Conservation (phyloP, 345 rosid species). For the Arabis alpina region DNA sequence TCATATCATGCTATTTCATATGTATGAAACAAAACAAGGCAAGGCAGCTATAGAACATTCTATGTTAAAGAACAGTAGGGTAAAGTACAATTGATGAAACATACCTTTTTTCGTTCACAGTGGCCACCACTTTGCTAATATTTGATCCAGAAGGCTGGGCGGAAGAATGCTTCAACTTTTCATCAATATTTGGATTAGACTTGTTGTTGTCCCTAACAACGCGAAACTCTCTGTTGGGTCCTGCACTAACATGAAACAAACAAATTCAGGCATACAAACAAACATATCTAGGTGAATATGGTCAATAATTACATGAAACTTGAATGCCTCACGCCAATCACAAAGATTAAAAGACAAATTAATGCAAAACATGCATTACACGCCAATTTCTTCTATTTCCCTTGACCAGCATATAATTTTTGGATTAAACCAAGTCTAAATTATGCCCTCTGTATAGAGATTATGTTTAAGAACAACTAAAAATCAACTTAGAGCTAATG, state of each 20-base stretch:
- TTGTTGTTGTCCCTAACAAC: constrained; percentile 84
- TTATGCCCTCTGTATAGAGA: not conserved
- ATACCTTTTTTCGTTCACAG: constrained; percentile 58
- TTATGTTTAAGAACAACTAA: not conserved
- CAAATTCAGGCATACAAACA: constrained; percentile 8
- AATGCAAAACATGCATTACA: constrained; percentile 2
- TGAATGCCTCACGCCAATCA: not conserved
- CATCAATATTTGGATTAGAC: constrained; percentile 49
- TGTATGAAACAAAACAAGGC: constrained; percentile 4
- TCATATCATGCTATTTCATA: constrained; percentile 1
- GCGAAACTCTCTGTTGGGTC: constrained; percentile 53
- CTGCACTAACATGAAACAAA: constrained; percentile 36
- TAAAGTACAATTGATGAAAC: not conserved
- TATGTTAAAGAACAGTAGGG: not conserved
- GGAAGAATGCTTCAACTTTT: constrained; percentile 53
- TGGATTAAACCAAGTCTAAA: not conserved
- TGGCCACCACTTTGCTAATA: constrained; percentile 39
- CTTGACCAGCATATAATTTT: not conserved
- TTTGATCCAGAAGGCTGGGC: constrained; percentile 42
- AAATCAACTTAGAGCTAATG: not conserved
- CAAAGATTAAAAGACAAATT: not conserved
- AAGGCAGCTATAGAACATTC: not conserved
- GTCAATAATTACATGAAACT: not conserved
- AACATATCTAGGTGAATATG: not conserved
- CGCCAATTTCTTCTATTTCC: not conserved